Percentiles rank a stretch among this genome's conserved stretches.
These are phyloP conservation scores for Stenogyne calaminthoides DNA, from an alignment of 305 asterid species.

Conservation along the genomic window DNA sequence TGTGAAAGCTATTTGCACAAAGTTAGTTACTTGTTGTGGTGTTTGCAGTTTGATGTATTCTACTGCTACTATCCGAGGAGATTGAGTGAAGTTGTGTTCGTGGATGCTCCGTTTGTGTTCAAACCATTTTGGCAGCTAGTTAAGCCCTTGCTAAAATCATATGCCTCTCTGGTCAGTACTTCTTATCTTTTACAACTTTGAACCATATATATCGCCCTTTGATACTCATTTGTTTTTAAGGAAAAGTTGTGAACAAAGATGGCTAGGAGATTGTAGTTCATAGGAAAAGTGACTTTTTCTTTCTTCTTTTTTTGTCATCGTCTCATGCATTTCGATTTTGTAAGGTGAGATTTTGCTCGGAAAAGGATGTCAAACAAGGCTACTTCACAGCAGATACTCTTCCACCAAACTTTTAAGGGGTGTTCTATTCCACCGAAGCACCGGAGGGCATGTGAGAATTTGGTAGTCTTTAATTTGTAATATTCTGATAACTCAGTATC, in stretches of 20 bases:
- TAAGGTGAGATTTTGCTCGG: constrained; percentile 82
- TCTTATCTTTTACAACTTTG: neutral
- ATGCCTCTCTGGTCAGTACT: constrained; percentile 78
- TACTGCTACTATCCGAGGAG: constrained; percentile 85
- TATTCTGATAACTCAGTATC: too few species aligned
- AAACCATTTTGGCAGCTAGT: constrained; percentile 84
- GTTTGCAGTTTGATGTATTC: constrained; percentile 83
- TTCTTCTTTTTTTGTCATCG: too few species aligned
- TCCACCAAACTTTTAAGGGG: constrained; percentile 36
- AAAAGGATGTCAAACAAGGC: constrained; percentile 53
- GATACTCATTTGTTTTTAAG: neutral
- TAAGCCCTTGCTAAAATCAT: constrained; percentile 78
- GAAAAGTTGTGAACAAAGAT: too few species aligned
- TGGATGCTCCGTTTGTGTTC: constrained; percentile 90
- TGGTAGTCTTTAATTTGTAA: neutral
- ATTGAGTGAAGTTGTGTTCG: constrained; percentile 73
- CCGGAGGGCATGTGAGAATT: neutral
- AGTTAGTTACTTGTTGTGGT: constrained; percentile 5
- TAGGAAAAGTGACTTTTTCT: too few species aligned
- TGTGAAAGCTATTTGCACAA: neutral
- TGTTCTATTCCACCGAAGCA: neutral
- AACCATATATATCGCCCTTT: neutral
- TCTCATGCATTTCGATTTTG: neutral
- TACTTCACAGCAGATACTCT: constrained; percentile 59
- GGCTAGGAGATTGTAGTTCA: too few species aligned